Evolutionary conservation across 2,329 filamentous ascomycete genomes (phyloP).

Genomic region (Chaetomiaceae sp.): DNA sequence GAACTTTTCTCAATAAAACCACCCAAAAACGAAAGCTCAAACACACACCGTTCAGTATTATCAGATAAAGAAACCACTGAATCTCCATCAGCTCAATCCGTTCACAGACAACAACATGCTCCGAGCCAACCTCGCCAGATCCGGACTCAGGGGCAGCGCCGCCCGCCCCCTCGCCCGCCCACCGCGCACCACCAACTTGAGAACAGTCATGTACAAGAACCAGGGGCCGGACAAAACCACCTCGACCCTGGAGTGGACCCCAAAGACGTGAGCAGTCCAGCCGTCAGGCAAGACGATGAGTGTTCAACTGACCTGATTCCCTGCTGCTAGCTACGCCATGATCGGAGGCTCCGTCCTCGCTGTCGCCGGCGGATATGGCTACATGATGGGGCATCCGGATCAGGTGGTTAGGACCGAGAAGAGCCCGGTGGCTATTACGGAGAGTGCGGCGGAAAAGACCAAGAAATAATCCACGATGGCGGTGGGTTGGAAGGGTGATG

Average conservation of each 20-base stretch:
- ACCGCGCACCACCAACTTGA: not conserved
- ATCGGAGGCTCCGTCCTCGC: slow-evolving; percentile 4
- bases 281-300: not conserved
- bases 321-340: not conserved
- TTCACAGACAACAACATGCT: not conserved
- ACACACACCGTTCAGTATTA: too few relatives aligned
- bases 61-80: too few relatives aligned
- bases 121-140: slow-evolving; percentile 1
- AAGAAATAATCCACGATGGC: too few relatives aligned
- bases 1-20: too few relatives aligned
- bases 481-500: too few relatives aligned
- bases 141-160: not conserved
- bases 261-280: slow-evolving; percentile 2
- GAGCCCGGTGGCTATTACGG: too few relatives aligned
- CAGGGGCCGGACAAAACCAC: slow-evolving; percentile 6
- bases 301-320: too few relatives aligned
- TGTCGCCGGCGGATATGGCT: not conserved
- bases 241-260: not conserved
- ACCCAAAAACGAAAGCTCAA: too few relatives aligned
- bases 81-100: not conserved
- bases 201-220: slow-evolving; percentile 7
- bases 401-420: too few relatives aligned
- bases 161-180: slow-evolving; percentile 2
- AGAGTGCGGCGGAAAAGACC: too few relatives aligned
- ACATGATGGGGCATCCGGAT: too few relatives aligned